Evolutionary conservation across 2,329 filamentous ascomycete genomes (phyloP).

Genomic region (Alternaria burnsii): DNA sequence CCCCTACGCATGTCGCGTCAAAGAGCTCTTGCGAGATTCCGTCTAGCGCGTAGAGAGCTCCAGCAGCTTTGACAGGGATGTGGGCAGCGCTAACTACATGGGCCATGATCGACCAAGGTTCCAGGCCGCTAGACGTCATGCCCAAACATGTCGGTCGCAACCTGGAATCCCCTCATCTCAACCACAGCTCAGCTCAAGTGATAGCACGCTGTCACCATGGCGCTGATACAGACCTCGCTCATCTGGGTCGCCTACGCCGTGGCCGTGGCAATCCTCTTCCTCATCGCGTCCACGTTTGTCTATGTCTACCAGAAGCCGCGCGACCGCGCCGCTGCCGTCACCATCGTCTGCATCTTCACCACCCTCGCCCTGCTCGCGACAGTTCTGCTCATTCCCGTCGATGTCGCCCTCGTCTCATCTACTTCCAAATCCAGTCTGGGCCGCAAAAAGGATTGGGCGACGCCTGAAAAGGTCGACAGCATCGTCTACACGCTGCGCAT

Average conservation of each 20-base stretch:
- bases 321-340: constrained; percentile 84
- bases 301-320: constrained; percentile 90
- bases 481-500: constrained; percentile 84
- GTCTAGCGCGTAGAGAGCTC: constrained; percentile 19
- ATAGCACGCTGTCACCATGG: constrained; percentile 57
- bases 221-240: constrained; percentile 82
- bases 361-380: constrained; percentile 89
- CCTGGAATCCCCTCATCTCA: not conserved
- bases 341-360: constrained; percentile 83
- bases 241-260: constrained; percentile 96
- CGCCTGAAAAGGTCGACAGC: constrained; percentile 76
- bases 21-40: constrained; percentile 26
- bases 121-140: not conserved
- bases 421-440: constrained; percentile 80
- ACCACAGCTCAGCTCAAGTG: not conserved
- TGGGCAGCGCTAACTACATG: constrained; percentile 7
- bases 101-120: not conserved
- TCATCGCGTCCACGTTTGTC: constrained; percentile 83
- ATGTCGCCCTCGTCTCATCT: constrained; percentile 92
- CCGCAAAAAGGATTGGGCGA: constrained; percentile 93
- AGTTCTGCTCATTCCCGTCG: constrained; percentile 89
- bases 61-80: constrained; percentile 8
- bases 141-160: not conserved
- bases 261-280: constrained; percentile 77
- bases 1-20: constrained; percentile 16